Conservation (phyloP, 768 basidiomycete genomes). For the Leccinum fibrillosum region DNA sequence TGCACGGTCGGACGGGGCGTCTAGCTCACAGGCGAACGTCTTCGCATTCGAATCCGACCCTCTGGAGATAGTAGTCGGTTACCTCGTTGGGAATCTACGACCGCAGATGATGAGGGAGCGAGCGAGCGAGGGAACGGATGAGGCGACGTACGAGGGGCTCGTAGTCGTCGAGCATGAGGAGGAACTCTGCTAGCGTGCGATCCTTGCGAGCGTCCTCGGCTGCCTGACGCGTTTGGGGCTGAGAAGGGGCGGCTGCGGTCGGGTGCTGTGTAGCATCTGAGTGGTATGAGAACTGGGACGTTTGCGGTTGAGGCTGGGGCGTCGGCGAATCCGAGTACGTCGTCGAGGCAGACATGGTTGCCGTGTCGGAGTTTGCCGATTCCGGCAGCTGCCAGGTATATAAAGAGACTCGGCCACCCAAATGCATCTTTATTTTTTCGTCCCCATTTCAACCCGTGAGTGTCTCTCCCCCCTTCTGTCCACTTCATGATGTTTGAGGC, state of each 20-base stretch:
- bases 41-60: conserved; percentile 93
- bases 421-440: neutral
- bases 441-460: neutral
- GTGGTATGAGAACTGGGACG: conserved; percentile 18
- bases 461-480: conserved; percentile 20
- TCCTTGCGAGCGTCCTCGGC: conserved; percentile 86
- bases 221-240: conserved; percentile 58
- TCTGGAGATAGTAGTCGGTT: conserved; percentile 94
- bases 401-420: conserved; percentile 5
- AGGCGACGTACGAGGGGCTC: conserved; percentile 74
- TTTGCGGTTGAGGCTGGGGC: conserved; percentile 28
- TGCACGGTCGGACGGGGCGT: neutral
- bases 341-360: conserved; percentile 30
- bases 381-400: conserved; percentile 17
- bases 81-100: conserved; percentile 93
- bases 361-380: conserved; percentile 30
- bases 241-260: conserved; percentile 18
- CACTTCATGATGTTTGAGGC: conserved; percentile 80
- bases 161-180: conserved; percentile 95
- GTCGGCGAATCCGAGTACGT: conserved; percentile 32
- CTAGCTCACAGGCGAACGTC: conserved; percentile 81
- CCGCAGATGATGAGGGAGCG: neutral
- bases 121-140: neutral
- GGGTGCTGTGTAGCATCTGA: conserved; percentile 24
- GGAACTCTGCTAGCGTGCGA: conserved; percentile 86